Evolutionary conservation across 805 yeast species (phyloP).

Genomic region (Ogataea salicorniae): DNA sequence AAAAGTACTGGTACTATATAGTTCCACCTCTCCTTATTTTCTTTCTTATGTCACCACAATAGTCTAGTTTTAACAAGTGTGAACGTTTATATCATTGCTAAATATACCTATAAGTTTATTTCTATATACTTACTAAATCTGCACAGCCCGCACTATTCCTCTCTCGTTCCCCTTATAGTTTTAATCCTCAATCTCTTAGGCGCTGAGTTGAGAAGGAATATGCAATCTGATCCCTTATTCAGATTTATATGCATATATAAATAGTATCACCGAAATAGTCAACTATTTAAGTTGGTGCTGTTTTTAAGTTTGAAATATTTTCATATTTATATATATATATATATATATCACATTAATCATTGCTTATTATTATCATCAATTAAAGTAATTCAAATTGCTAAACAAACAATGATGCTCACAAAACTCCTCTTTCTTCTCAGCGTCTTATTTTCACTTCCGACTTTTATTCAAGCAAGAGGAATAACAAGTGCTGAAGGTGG

Average conservation of each 20-base stretch:
- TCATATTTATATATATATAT: no score
- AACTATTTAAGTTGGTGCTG: no score
- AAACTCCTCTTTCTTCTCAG: background rate
- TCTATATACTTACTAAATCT: no score
- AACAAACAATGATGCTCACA: background rate
- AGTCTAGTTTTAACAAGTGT: background rate
- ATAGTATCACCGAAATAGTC: no score
- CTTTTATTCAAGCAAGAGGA: constrained; percentile 23
- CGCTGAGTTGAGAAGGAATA: no score
- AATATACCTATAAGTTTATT: no score
- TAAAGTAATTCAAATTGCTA: background rate
- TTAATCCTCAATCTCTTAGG: no score
- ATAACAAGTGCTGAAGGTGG: constrained; percentile 33
- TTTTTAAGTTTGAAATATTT: no score
- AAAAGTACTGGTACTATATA: constrained; percentile 59
- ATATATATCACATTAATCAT: no score
- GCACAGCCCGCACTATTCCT: background rate
- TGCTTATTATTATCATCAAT: no score
- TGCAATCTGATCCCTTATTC: no score
- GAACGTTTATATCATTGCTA: background rate
- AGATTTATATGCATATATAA: no score
- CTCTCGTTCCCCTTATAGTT: background rate
- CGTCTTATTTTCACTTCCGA: background rate
- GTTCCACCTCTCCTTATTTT: constrained; percentile 44
- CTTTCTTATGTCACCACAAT: constrained; percentile 23